phyloP scores from a whole-genome alignment of 208 protist species.

The Crithidia fasciculata region DNA sequence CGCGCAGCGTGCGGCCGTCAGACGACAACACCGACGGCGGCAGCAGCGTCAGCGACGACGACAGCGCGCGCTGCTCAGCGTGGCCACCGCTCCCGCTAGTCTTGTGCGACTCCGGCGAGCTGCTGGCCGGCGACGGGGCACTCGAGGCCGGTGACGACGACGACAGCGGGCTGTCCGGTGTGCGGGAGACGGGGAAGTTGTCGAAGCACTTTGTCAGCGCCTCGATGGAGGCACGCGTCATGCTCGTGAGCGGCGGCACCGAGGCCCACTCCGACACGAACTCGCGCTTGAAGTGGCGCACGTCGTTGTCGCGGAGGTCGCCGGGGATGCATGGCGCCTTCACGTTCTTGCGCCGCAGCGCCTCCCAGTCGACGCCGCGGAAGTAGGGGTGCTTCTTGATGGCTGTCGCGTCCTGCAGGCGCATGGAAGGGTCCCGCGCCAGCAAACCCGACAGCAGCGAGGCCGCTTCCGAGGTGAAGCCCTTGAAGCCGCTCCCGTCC shows the following conservation, averaged over 20 bases:
- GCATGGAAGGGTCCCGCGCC: conserved; percentile 42
- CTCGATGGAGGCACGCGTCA: conserved; percentile 61
- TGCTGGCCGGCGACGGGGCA: conserved; percentile 2
- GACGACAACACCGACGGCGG: conserved; percentile 22
- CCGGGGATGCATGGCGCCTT: conserved; percentile 47
- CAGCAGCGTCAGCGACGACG: conserved; percentile 24
- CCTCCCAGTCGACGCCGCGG: conserved; percentile 69
- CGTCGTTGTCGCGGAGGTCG: conserved; percentile 55
- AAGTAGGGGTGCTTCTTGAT: conserved; percentile 83
- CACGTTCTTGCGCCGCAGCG: conserved; percentile 48
- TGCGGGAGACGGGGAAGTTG: conserved; percentile 57
- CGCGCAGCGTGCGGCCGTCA: conserved; percentile 6
- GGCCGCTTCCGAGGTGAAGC: conserved; percentile 61
- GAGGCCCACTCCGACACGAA: conserved; percentile 84
- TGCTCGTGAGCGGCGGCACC: conserved; percentile 43
- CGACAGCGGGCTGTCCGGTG: neutral
- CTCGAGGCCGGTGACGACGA: neutral
- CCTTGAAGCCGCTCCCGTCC: conserved; percentile 16
- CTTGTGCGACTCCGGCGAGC: neutral
- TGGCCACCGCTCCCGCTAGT: neutral
- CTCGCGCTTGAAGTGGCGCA: conserved; percentile 77
- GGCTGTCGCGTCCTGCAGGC: conserved; percentile 41
- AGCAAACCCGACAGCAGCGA: conserved; percentile 72
- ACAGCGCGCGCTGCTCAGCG: conserved; percentile 2
- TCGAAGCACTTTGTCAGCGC: conserved; percentile 64